These are phyloP conservation scores for Cladosporium sp. DNA, from an alignment of 2,329 filamentous ascomycete genomes.

Conservation along the genomic window DNA sequence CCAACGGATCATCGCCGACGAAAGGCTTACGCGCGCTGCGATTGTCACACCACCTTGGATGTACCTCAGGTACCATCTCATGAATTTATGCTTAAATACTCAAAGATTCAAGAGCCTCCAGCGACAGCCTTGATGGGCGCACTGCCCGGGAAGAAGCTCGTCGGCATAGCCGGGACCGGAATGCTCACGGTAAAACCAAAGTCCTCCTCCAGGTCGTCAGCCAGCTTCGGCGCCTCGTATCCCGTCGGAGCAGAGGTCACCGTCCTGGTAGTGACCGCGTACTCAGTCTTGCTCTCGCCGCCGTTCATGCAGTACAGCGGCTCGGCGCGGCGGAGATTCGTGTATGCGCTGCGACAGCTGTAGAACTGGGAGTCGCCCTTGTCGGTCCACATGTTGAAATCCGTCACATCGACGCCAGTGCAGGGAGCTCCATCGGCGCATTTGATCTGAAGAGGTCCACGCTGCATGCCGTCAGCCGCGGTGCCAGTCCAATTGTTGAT, in stretches of 20 bases:
- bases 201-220: conserved; percentile 24
- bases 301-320: conserved; percentile 41
- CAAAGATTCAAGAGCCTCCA: background rate
- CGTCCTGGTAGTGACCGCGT: conserved; percentile 31
- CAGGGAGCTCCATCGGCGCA: conserved; percentile 49
- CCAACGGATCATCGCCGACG: too few relatives aligned
- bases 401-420: conserved; percentile 44
- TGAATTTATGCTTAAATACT: too few relatives aligned
- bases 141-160: conserved; percentile 34
- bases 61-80: too few relatives aligned
- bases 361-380: conserved; percentile 36
- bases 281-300: conserved; percentile 21
- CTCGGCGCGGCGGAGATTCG: conserved; percentile 23
- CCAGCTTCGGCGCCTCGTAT: conserved; percentile 35
- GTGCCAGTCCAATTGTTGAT: conserved; percentile 53
- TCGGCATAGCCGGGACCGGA: conserved; percentile 37
- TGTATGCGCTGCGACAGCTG: conserved; percentile 45
- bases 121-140: conserved; percentile 5
- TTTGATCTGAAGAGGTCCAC: conserved; percentile 49
- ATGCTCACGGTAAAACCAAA: conserved; percentile 33
- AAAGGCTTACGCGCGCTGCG: too few relatives aligned
- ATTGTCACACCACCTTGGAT: too few relatives aligned
- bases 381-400: conserved; percentile 51
- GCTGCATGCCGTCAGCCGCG: conserved; percentile 41
- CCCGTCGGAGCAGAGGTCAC: conserved; percentile 32